Conservation (phyloP, 1,284 basidiomycete genomes). For the Coniophora puteana region DNA sequence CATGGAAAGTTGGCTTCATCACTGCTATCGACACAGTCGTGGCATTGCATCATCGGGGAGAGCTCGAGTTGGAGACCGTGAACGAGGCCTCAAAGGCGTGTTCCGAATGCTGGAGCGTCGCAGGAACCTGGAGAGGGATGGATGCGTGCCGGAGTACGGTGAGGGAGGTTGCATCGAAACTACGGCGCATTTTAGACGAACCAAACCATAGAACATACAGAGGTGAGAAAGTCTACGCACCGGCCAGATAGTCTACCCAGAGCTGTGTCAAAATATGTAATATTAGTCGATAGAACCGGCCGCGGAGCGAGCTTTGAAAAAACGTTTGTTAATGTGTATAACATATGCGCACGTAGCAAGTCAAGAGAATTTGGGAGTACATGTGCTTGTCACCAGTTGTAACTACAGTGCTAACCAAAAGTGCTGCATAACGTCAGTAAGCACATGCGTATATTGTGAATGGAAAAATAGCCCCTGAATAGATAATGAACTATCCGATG, state of each 20-base stretch:
- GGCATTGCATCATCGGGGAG: constrained; percentile 57
- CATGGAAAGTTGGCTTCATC: constrained; percentile 65
- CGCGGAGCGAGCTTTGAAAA: too few species aligned
- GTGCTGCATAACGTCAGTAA: too few species aligned
- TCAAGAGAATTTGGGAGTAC: too few species aligned
- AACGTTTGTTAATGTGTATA: too few species aligned
- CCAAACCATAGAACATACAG: constrained; percentile 59
- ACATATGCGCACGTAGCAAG: too few species aligned
- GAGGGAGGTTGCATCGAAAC: constrained; percentile 51
- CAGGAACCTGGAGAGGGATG: constrained; percentile 63
- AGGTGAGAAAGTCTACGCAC: constrained; percentile 62
- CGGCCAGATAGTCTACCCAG: too few species aligned
- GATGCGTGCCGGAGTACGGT: constrained; percentile 58
- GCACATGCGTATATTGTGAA: too few species aligned
- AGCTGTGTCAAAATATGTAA: too few species aligned
- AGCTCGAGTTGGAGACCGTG: constrained; percentile 69
- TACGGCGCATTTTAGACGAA: constrained; percentile 63
- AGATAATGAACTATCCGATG: too few species aligned
- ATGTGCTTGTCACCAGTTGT: too few species aligned
- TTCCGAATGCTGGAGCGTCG: constrained; percentile 77
- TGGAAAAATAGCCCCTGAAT: neutral
- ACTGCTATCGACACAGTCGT: constrained; percentile 67
- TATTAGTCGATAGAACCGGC: too few species aligned
- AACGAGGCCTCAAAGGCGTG: constrained; percentile 71
- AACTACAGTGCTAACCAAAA: too few species aligned